These are phyloP conservation scores for Triticum timopheevii DNA, from an alignment of 176 grass and related monocot species.

Conservation along the genomic window DNA sequence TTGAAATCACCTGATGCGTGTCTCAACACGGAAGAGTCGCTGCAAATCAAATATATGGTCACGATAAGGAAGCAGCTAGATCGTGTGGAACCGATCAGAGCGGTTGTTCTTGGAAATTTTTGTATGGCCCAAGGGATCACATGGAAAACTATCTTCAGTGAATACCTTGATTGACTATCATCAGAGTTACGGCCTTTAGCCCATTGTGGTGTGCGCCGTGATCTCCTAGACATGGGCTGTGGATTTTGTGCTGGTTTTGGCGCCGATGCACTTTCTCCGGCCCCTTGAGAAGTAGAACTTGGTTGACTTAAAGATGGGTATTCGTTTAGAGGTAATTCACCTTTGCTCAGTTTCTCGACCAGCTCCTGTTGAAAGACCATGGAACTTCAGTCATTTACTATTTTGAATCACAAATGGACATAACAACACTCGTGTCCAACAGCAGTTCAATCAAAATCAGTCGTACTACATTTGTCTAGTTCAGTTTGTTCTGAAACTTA, in stretches of 20 bases:
- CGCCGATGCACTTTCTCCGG: conserved; percentile 4
- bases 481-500: not conserved
- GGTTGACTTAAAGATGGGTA: conserved; percentile 75
- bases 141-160: not conserved
- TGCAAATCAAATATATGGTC: conserved; percentile 37
- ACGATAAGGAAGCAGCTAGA: conserved; percentile 5
- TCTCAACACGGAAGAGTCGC: conserved; percentile 79
- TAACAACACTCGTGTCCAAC: not conserved
- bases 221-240: conserved; percentile 67
- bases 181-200: conserved; percentile 54
- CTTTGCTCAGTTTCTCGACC: conserved; percentile 74
- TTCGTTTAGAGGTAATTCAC: conserved; percentile 65
- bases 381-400: not conserved
- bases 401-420: not conserved
- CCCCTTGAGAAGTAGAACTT: conserved; percentile 39
- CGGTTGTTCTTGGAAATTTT: too few relatives aligned
- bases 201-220: conserved; percentile 77
- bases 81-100: not conserved
- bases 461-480: not conserved
- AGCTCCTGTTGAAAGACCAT: conserved; percentile 60
- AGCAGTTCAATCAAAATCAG: not conserved
- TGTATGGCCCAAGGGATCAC: too few relatives aligned
- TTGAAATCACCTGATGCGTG: conserved; percentile 78
- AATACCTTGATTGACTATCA: conserved; percentile 85
- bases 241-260: conserved; percentile 32